These are phyloP conservation scores for Pythium chondricola DNA, from an alignment of 352 stramenopile genomes.

Conservation along the genomic window DNA sequence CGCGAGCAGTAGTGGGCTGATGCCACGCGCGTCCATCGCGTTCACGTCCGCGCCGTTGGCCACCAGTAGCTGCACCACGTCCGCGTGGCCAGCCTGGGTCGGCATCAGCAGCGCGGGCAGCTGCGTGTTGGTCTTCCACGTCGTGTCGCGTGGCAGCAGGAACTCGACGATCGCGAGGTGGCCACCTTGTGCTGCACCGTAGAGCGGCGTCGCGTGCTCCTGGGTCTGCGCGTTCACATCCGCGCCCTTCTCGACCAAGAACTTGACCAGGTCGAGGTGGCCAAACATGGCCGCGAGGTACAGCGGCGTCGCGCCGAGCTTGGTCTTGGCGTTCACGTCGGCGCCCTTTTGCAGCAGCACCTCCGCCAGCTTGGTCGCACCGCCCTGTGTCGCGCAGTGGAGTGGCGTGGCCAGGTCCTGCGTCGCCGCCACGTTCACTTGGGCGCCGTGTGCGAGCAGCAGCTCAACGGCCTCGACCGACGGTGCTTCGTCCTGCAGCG, in stretches of 20 bases:
- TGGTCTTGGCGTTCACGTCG: conserved; percentile 20
- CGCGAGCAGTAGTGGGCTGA: conserved; percentile 38
- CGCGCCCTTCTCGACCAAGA: conserved; percentile 14
- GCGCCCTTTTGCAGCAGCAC: conserved; percentile 15
- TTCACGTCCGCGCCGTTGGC: conserved; percentile 43
- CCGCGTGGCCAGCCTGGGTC: conserved; percentile 16
- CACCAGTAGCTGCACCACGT: conserved; percentile 24
- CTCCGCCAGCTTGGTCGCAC: conserved; percentile 11
- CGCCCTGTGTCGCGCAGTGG: conserved; percentile 17
- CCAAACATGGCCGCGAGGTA: conserved; percentile 21
- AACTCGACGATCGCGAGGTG: conserved; percentile 19
- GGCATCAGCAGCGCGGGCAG: conserved; percentile 21
- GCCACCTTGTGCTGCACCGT: conserved; percentile 18
- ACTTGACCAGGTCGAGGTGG: conserved; percentile 14
- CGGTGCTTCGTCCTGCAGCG: conserved; percentile 12
- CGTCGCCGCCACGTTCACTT: conserved; percentile 3
- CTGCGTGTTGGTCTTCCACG: conserved; percentile 14
- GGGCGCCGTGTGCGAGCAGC: conserved; percentile 12
- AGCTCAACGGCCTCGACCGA: conserved; percentile 13
- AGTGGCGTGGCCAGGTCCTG: conserved; percentile 17
- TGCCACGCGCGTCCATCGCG: conserved; percentile 46
- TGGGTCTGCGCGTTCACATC: conserved; percentile 18
- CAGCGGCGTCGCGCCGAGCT: conserved; percentile 16
- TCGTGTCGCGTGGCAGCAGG: conserved; percentile 13
- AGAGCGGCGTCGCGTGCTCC: conserved; percentile 16